phyloP scores from a whole-genome alignment of 331 rosid genomes.

The Quercus lobata region DNA sequence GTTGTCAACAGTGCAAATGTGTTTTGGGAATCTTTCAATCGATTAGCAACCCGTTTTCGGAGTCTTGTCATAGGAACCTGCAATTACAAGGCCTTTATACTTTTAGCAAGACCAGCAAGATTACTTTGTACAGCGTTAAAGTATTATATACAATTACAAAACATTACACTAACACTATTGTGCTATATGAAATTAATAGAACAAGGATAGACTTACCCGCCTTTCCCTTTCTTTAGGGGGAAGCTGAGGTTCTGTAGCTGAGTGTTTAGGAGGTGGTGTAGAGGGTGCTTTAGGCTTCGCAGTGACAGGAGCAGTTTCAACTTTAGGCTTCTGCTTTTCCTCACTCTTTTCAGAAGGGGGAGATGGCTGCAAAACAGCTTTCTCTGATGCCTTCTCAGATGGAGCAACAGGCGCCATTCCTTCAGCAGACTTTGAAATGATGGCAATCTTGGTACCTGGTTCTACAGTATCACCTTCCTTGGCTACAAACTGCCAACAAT shows the following conservation, averaged over 20 bases:
- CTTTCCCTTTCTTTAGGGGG: slow-evolving; percentile 85
- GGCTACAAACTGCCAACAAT: slow-evolving; percentile 62
- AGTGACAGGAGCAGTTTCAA: slow-evolving; percentile 35
- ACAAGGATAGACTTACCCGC: slow-evolving; percentile 45
- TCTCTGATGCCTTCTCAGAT: slow-evolving; percentile 52
- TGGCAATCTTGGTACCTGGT: slow-evolving; percentile 84
- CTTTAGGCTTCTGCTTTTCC: slow-evolving; percentile 50
- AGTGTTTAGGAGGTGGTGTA: slow-evolving; percentile 37
- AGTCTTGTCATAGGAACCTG: slow-evolving; percentile 94
- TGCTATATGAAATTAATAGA: not conserved
- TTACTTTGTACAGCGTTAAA: not conserved
- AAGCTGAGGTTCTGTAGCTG: slow-evolving; percentile 82
- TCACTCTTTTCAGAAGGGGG: slow-evolving; percentile 32
- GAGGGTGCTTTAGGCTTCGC: slow-evolving; percentile 49
- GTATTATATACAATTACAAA: not conserved
- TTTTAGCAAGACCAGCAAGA: slow-evolving; percentile 8
- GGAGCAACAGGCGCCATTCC: slow-evolving; percentile 70
- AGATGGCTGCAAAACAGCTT: slow-evolving; percentile 47
- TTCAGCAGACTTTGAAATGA: slow-evolving; percentile 81
- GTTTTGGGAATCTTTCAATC: slow-evolving; percentile 89
- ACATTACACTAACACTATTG: not conserved
- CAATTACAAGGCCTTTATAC: slow-evolving; percentile 13
- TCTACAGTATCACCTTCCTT: slow-evolving; percentile 91
- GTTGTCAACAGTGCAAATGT: slow-evolving; percentile 88
- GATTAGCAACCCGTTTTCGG: slow-evolving; percentile 67